Evolutionary conservation across 768 basidiomycete species (phyloP).

Genomic region (Brasilioporus rufonigricans): DNA sequence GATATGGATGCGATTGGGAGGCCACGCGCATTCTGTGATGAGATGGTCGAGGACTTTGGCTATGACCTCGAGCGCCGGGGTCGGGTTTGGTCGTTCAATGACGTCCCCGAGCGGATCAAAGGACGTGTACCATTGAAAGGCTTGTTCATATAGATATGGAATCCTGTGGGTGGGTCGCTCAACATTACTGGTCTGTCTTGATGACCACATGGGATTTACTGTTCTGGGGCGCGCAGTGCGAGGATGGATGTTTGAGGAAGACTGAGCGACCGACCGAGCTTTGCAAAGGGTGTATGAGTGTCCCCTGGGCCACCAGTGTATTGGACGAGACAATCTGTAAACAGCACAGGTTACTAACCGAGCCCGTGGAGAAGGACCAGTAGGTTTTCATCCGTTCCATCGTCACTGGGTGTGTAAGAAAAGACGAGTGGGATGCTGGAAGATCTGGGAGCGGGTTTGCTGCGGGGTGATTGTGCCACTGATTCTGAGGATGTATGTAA

Average conservation of each 20-base stretch:
- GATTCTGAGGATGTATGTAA: slow-evolving; percentile 15
- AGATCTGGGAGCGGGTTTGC: slow-evolving; percentile 50
- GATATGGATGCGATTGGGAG: slow-evolving; percentile 66
- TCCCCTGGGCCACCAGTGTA: slow-evolving; percentile 55
- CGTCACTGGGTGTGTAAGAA: slow-evolving; percentile 68
- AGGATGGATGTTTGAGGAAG: slow-evolving; percentile 90
- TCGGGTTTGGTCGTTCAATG: slow-evolving; percentile 70
- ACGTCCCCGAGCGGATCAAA: slow-evolving; percentile 79
- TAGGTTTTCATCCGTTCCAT: slow-evolving; percentile 85
- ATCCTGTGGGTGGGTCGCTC: slow-evolving; percentile 44
- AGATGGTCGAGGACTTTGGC: slow-evolving; percentile 54
- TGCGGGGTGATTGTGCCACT: slow-evolving; percentile 23
- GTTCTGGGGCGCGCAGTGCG: slow-evolving; percentile 75
- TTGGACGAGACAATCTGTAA: not conserved
- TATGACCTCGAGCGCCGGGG: slow-evolving; percentile 58
- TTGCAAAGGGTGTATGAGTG: slow-evolving; percentile 72
- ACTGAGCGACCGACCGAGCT: slow-evolving; percentile 67
- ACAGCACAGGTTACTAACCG: slow-evolving; percentile 43
- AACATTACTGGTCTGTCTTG: slow-evolving; percentile 5
- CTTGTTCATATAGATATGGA: slow-evolving; percentile 74
- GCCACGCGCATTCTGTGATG: slow-evolving; percentile 61
- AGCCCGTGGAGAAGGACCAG: slow-evolving; percentile 84
- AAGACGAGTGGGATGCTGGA: slow-evolving; percentile 54
- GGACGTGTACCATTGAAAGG: slow-evolving; percentile 85
- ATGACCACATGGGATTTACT: slow-evolving; percentile 43